Conservation (phyloP, 2,329 filamentous ascomycete species). For the Aureobasidium sp. region DNA sequence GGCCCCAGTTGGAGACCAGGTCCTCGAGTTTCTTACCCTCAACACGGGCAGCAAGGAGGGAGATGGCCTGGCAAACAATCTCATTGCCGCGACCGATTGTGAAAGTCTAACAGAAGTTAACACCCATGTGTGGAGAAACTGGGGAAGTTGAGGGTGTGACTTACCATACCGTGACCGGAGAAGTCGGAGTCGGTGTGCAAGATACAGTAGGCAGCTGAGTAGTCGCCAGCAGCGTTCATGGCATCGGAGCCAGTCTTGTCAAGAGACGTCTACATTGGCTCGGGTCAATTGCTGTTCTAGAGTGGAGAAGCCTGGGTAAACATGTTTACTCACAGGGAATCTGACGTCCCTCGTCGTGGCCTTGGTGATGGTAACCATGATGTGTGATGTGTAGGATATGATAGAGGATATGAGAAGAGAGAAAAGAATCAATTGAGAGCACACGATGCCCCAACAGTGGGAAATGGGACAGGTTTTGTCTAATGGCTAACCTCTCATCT, state of each 20-base stretch:
- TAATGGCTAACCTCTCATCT: neutral
- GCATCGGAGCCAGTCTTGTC: slow-evolving; percentile 96
- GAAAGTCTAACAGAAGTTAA: slow-evolving; percentile 46
- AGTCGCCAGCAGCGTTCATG: slow-evolving; percentile 91
- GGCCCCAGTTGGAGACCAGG: slow-evolving; percentile 72
- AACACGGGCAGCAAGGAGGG: slow-evolving; percentile 67
- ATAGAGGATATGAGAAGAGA: neutral
- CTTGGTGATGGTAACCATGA: slow-evolving; percentile 40
- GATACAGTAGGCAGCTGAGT: slow-evolving; percentile 88
- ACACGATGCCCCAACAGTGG: neutral
- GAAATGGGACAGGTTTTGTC: slow-evolving; percentile 10
- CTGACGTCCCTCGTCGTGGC: slow-evolving; percentile 40
- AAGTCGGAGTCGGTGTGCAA: slow-evolving; percentile 67
- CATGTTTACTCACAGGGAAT: slow-evolving; percentile 33
- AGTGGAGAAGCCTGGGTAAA: neutral
- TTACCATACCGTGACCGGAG: slow-evolving; percentile 71
- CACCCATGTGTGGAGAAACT: neutral
- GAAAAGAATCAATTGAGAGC: neutral
- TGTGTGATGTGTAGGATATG: neutral
- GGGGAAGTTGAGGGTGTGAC: slow-evolving; percentile 1
- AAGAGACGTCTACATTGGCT: slow-evolving; percentile 59
- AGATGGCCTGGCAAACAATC: slow-evolving; percentile 79
- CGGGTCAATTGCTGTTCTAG: slow-evolving; percentile 1
- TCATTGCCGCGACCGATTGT: slow-evolving; percentile 87
- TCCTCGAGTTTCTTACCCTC: slow-evolving; percentile 66